phyloP scores from a whole-genome alignment of 768 basidiomycete species.

The Tylopilus sp. region DNA sequence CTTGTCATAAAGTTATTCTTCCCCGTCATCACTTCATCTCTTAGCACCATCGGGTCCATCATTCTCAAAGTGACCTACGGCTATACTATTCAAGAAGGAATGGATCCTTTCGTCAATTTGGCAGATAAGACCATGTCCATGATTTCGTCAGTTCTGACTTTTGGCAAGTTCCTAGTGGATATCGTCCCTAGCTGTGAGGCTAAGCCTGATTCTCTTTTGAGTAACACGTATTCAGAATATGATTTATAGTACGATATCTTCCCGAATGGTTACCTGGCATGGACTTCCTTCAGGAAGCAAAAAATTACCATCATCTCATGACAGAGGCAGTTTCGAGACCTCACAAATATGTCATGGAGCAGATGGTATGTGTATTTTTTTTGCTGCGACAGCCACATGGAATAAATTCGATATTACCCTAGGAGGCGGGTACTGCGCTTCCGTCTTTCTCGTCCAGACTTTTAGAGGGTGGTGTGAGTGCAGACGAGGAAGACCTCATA shows the following conservation, averaged over 20 bases:
- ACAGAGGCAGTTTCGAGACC: conserved; percentile 42
- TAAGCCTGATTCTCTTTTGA: too few species aligned
- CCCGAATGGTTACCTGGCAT: conserved; percentile 37
- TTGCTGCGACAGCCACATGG: background rate
- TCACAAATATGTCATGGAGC: conserved; percentile 41
- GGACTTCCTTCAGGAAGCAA: conserved; percentile 32
- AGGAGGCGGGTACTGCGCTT: conserved; percentile 16
- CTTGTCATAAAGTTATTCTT: background rate
- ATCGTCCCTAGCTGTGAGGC: conserved; percentile 18
- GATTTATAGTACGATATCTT: conserved; percentile 24
- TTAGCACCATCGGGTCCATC: conserved; percentile 19
- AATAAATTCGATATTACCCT: background rate
- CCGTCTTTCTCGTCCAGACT: conserved; percentile 19
- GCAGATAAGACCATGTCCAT: conserved; percentile 23
- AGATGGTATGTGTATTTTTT: conserved; percentile 38
- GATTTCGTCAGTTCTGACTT: conserved; percentile 1
- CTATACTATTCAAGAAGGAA: conserved; percentile 32
- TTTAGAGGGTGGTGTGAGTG: conserved; percentile 6
- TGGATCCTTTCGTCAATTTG: conserved; percentile 37
- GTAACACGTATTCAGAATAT: background rate
- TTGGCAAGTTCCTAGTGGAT: conserved; percentile 23
- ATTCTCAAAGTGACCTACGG: conserved; percentile 42
- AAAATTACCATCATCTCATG: conserved; percentile 24
- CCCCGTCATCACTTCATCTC: background rate
- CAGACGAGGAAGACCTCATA: conserved; percentile 19